Conservation (phyloP, 2,329 filamentous ascomycete species). For the Ophiostoma sp. region DNA sequence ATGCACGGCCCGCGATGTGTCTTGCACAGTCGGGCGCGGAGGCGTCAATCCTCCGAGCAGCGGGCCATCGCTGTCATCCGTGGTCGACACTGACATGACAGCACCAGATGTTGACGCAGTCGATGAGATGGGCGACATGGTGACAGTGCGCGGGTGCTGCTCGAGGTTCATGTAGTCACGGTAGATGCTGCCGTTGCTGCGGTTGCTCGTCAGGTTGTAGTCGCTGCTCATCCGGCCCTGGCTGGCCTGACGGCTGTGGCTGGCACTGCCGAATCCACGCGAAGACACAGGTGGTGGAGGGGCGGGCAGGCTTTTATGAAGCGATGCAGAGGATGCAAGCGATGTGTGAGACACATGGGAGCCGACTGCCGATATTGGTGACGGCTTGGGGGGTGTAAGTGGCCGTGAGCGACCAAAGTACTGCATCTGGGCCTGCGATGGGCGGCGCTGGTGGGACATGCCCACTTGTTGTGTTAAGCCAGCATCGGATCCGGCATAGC, state of each 20-base stretch:
- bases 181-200: constrained; percentile 19
- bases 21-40: constrained; percentile 35
- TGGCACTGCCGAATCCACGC: constrained; percentile 8
- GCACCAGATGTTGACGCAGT: constrained; percentile 1
- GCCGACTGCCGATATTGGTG: constrained; percentile 4
- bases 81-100: background rate
- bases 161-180: constrained; percentile 17
- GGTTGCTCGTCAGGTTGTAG: constrained; percentile 35
- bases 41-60: constrained; percentile 46
- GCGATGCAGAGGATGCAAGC: background rate
- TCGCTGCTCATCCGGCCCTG: constrained; percentile 28
- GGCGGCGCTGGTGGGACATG: constrained; percentile 23
- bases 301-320: constrained; percentile 23
- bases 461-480: constrained; percentile 28
- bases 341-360: background rate
- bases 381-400: constrained; percentile 15
- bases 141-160: constrained; percentile 3
- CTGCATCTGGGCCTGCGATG: constrained; percentile 10
- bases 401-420: constrained; percentile 16
- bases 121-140: background rate
- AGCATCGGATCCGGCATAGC: constrained; percentile 35
- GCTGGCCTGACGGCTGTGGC: constrained; percentile 26
- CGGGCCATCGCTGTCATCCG: constrained; percentile 40
- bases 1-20: constrained; percentile 6
- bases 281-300: constrained; percentile 19